Evolutionary conservation across 352 stramenopile species (phyloP), one percentile per base, ranked within the genome.

Genomic region (Phytophthora ramorum): DNA sequence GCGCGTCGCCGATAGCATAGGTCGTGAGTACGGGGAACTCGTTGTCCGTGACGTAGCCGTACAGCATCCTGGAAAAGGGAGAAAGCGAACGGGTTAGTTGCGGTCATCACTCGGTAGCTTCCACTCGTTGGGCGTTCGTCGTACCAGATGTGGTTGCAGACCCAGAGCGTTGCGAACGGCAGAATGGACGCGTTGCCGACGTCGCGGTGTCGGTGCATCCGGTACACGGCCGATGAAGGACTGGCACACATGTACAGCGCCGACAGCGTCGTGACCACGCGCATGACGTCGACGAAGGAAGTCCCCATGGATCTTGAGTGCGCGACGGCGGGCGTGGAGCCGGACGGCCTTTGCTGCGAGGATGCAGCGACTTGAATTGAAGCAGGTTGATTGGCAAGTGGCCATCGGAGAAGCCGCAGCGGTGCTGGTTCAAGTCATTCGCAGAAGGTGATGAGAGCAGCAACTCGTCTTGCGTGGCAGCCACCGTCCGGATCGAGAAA

Each of bases 171-270:
- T 10, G 81, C 81, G 20, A 91, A 81, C 17, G 85, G 83, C 19
- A 89, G 61, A 26, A 91, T 54, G 12, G 83, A 82, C 7, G 61
- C 59, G 40, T 57, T 63, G 7, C 78, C 81, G 1, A 82, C 85
- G 30, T 71, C 46, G 24, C 60, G 69, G n/a, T 71, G 52, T 58
- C 78, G 84, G 62, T 89, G 76, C 48, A 92, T 88, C 17, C 66
- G 70, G 41, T 81, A 77, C 22, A 93, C 66, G 2, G 71, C 43
- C 4, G 72, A 75, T 19, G 70, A 74, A 22, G 85, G 85, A 56
- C 85, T 91, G 16, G 86, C 56, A 35, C 79, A 88, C 85, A 93
- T 93, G 79, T 85, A 91, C 19, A 91, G 56, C 24, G 81, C 77
- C 58, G 83, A 90, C 47, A 92, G 46, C 22, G 85, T 91, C 37